A percentile compares a stretch with the other conserved stretches of the same genome.
phyloP scores from a whole-genome alignment of 106 monocot genomes.

The Gastrodia elata region DNA sequence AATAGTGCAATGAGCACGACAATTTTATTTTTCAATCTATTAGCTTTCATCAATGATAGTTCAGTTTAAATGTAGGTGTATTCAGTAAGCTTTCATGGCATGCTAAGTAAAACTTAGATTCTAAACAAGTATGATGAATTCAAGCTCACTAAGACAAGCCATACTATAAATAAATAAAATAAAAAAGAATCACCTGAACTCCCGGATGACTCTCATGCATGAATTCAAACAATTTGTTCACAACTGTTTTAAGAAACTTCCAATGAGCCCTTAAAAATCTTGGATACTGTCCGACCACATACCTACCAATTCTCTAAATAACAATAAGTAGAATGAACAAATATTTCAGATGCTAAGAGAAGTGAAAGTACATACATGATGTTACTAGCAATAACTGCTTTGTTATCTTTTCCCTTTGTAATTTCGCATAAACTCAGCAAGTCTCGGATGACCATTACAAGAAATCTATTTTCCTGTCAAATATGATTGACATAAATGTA shows the following conservation, averaged over 20 bases:
- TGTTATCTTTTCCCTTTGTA: conserved; percentile 98
- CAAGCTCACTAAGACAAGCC: not conserved
- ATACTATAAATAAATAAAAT: not conserved
- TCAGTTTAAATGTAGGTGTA: too few species aligned
- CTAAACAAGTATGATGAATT: not conserved
- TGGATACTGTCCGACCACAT: conserved; percentile 99
- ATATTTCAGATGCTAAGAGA: not conserved
- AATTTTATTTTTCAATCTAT: too few species aligned
- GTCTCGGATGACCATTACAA: conserved; percentile 98
- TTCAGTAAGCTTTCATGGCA: too few species aligned
- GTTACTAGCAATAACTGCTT: conserved; percentile 99
- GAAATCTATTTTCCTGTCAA: conserved; percentile 88
- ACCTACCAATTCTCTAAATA: conserved; percentile 44
- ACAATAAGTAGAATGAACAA: conserved; percentile 6
- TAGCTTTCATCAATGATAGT: too few species aligned
- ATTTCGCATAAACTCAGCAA: conserved; percentile 96
- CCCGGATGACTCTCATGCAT: conserved; percentile 99
- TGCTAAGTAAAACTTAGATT: too few species aligned
- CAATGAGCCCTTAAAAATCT: conserved; percentile 98
- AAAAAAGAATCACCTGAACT: conserved; percentile 72
- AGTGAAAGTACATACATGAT: conserved; percentile 55
- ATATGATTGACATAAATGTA: not conserved
- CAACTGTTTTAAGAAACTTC: conserved; percentile 99
- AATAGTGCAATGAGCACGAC: too few species aligned
- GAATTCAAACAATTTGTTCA: conserved; percentile 98